Evolutionary conservation across 352 stramenopile genomes (phyloP), one percentile per base, ranked within the genome.

Genomic region (Phytophthora citrophthora): DNA sequence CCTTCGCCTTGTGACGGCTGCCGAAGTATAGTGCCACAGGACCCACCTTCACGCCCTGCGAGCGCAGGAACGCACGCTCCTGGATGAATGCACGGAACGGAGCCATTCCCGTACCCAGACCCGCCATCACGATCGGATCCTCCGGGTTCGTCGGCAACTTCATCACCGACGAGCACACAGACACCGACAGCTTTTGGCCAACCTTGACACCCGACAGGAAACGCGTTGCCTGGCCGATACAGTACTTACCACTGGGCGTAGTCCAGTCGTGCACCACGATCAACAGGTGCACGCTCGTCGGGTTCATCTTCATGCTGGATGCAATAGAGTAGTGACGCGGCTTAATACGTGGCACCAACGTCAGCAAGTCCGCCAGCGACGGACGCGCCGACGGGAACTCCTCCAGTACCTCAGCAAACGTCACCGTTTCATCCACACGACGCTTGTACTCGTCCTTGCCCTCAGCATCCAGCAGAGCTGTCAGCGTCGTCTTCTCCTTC

Each of bases 11-110:
- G 66, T 90, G 86, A 46, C 97, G 96, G 74, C 93, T 98, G 54
- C 97, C 97, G 86, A 99, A 99, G 83, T 99, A 97, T 15, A 97
- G 70, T 31, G 83, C 85, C 16, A 96, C 79, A 0, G 88, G 85
- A 13, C 87, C 89, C 9, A 96, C 83, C 56, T 78, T 70, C 16
- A 90, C 66, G 40, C 83, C 80, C 45, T 85, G 63, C 8, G 79
- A 67, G 56, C 86, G 83, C 58, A 93, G 69, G 64, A 83, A 90
- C 26, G 88, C 87, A 18, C 90, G 86, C 69, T 97, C 81, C 53
- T 97, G 86, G 55, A 96, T 90, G 61, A 97, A 95, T n/a, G 89
- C 88, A 24, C 89, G 88, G 86, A 97, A 97, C 45, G 90, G 90
- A 29, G 90, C 89, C 76, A 97, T 94, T 56, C 89, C 90, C 8